phyloP scores from a whole-genome alignment of 257 asterid genomes.

The Eucommia ulmoides region DNA sequence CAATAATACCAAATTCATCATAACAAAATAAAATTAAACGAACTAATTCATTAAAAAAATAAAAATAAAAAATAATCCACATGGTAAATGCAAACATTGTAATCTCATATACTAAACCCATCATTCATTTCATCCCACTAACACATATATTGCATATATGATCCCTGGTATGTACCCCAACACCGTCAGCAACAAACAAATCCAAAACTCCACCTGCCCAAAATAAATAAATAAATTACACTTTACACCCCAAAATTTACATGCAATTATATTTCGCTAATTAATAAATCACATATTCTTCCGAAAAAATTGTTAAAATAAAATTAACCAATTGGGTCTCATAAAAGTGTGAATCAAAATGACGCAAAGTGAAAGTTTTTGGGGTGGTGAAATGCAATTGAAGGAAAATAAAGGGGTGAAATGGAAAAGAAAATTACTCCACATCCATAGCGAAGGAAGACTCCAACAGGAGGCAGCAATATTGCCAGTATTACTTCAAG shows the following conservation, averaged over 20 bases:
- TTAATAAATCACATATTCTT: too few relatives aligned
- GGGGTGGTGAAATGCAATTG: background rate
- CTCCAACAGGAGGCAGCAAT: conserved; percentile 84
- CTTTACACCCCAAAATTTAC: too few relatives aligned
- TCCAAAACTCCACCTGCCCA: conserved; percentile 83
- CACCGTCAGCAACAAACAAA: conserved; percentile 61
- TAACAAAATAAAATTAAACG: too few relatives aligned
- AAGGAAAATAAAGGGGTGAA: background rate
- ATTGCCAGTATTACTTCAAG: conserved; percentile 74
- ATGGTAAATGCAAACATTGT: too few relatives aligned
- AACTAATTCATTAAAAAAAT: too few relatives aligned
- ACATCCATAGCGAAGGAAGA: conserved; percentile 84
- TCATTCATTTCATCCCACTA: too few relatives aligned
- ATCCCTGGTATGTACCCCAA: conserved; percentile 86
- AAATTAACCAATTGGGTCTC: background rate
- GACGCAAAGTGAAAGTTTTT: background rate
- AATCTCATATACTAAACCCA: too few relatives aligned
- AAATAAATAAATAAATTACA: too few relatives aligned
- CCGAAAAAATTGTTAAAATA: background rate
- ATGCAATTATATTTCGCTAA: too few relatives aligned
- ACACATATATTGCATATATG: conserved; percentile 64
- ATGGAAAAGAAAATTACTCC: conserved; percentile 35
- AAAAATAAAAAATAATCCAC: too few relatives aligned
- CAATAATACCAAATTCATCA: too few relatives aligned
- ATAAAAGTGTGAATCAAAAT: too few relatives aligned